These are phyloP conservation scores for Verticillium nubilum DNA, from an alignment of 2,329 filamentous ascomycete species.

Conservation along the genomic window DNA sequence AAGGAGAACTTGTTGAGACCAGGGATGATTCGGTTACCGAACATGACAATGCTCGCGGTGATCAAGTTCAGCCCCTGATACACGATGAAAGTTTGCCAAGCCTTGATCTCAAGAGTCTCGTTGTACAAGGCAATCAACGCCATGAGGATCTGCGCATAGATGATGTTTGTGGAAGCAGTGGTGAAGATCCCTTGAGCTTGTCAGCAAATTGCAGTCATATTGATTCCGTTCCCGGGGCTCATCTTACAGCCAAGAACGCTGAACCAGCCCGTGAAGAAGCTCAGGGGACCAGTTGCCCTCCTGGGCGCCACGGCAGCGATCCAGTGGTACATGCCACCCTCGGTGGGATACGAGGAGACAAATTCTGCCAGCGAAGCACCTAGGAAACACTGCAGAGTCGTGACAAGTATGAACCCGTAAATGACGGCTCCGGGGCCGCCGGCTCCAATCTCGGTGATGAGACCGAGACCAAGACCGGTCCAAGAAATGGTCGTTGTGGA, in stretches of 20 bases:
- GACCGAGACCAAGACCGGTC: conserved; percentile 37
- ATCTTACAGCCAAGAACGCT: conserved; percentile 29
- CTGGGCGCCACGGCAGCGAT: conserved; percentile 39
- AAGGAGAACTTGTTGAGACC: conserved; percentile 37
- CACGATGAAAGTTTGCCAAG: conserved; percentile 43
- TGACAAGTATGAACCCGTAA: conserved; percentile 43
- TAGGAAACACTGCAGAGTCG: conserved; percentile 38
- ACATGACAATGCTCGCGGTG: conserved; percentile 38
- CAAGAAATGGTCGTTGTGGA: conserved; percentile 45
- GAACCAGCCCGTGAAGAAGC: conserved; percentile 38
- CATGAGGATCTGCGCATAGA: conserved; percentile 35
- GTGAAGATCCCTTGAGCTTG: conserved; percentile 33
- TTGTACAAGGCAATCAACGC: conserved; percentile 35
- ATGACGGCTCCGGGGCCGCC: conserved; percentile 43
- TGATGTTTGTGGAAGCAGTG: conserved; percentile 36
- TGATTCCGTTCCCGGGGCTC: rapidly evolving
- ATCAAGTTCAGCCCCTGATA: conserved; percentile 36
- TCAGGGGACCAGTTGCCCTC: conserved; percentile 30
- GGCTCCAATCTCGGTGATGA: conserved; percentile 40
- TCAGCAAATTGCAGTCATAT: background rate
- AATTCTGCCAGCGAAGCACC: conserved; percentile 40
- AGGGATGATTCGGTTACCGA: conserved; percentile 38
- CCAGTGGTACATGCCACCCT: conserved; percentile 47
- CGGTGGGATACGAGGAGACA: conserved; percentile 40
- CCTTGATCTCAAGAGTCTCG: conserved; percentile 30